Percentiles rank a stretch among this genome's conserved stretches.
phyloP scores from a whole-genome alignment of 1,284 basidiomycete species.

The Microbotryum violaceum region DNA sequence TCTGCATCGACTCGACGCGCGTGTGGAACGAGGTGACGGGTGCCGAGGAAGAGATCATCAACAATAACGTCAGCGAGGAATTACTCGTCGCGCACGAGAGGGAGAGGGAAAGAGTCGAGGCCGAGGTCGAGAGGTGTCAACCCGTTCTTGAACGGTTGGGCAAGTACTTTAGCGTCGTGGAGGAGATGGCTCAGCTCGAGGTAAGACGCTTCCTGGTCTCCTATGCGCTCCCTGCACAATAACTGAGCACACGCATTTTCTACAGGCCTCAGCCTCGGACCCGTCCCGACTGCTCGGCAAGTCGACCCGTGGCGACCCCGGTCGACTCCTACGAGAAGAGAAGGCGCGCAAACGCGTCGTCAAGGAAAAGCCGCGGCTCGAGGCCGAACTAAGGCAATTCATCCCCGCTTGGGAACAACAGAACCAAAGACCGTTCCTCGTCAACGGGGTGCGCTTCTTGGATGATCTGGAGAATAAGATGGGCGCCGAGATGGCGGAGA shows the following conservation, averaged over 20 bases:
- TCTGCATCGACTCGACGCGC: constrained; percentile 15
- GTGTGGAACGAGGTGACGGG: constrained; percentile 19
- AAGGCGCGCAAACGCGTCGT: constrained; percentile 95
- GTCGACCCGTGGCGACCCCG: constrained; percentile 53
- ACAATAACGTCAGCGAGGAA: constrained; percentile 83
- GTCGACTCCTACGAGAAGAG: constrained; percentile 73
- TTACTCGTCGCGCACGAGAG: constrained; percentile 79
- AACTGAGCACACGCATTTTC: neutral
- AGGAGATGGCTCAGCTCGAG: constrained; percentile 80
- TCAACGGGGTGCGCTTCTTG: constrained; percentile 75
- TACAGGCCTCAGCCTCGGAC: constrained; percentile 60
- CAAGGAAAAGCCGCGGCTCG: constrained; percentile 89
- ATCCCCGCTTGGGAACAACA: constrained; percentile 85
- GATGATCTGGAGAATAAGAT: constrained; percentile 65
- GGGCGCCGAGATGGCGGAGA: constrained; percentile 46
- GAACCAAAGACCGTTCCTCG: constrained; percentile 66
- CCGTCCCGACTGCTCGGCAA: constrained; percentile 66
- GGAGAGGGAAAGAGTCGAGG: constrained; percentile 70
- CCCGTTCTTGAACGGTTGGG: constrained; percentile 67
- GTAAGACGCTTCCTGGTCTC: constrained; percentile 27
- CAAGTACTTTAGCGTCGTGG: constrained; percentile 85
- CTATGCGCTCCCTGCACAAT: neutral
- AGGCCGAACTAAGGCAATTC: constrained; percentile 69
- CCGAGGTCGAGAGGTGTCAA: constrained; percentile 68
- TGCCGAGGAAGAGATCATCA: constrained; percentile 17